Percentiles rank a stretch among this genome's conserved stretches.
Conservation (phyloP, 495 filamentous ascomycete species). For the Aspergillus homomorphus region DNA sequence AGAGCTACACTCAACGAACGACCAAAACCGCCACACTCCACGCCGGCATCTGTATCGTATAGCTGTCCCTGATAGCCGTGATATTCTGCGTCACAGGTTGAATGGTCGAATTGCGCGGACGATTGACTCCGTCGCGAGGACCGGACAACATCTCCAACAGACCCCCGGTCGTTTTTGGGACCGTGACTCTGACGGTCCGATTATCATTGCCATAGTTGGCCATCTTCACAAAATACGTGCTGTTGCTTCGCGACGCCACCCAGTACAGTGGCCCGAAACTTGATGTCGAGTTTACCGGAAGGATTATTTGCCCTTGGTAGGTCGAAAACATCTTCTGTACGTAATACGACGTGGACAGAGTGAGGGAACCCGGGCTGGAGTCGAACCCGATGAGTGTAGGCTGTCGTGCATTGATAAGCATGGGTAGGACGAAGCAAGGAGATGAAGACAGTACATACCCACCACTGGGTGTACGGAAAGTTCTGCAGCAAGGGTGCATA, state of each 20-base stretch:
- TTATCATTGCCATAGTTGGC: constrained; percentile 28
- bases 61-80: constrained; percentile 16
- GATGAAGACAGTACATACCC: constrained; percentile 28
- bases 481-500: constrained; percentile 50
- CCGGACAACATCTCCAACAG: constrained; percentile 29
- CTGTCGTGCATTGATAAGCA: constrained; percentile 8
- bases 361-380: constrained; percentile 44
- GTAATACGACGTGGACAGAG: constrained; percentile 35
- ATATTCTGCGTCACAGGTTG: constrained; percentile 15
- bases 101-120: constrained; percentile 23
- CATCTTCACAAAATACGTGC: constrained; percentile 33
- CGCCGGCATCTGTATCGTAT: constrained; percentile 24
- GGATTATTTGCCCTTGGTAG: constrained; percentile 53
- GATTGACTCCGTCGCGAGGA: constrained; percentile 19
- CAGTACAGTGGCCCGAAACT: constrained; percentile 57
- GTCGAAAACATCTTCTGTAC: constrained; percentile 49
- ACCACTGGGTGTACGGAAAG: constrained; percentile 43
- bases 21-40: constrained; percentile 33
- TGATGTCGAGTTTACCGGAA: constrained; percentile 42
- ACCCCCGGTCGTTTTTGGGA: constrained; percentile 26
- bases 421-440: not conserved
- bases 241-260: constrained; percentile 46
- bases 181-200: constrained; percentile 24
- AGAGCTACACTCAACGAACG: too few species aligned
- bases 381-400: constrained; percentile 41